Percentiles rank a stretch among this genome's conserved stretches.
phyloP scores from a whole-genome alignment of 106 monocot genomes.

The Dactylorhiza incarnata region DNA sequence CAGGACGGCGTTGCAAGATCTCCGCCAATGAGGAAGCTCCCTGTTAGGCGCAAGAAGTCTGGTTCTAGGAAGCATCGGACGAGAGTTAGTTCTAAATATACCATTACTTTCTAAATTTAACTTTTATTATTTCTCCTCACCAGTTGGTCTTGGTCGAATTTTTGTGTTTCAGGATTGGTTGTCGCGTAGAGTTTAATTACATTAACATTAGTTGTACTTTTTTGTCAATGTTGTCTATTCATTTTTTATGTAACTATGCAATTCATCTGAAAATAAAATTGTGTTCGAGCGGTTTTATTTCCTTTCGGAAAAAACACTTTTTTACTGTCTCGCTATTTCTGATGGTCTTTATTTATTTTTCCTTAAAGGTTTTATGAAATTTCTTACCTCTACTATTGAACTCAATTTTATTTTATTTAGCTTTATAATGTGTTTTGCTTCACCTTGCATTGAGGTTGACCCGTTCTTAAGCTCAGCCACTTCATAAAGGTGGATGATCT shows the following conservation, averaged over 20 bases:
- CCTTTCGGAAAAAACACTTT: neutral
- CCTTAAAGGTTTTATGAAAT: no score
- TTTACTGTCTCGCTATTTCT: no score
- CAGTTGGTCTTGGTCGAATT: neutral
- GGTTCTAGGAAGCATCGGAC: neutral
- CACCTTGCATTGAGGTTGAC: no score
- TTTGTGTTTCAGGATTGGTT: neutral
- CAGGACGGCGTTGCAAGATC: neutral
- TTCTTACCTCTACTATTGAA: no score
- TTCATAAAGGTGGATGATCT: no score
- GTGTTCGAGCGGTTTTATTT: neutral
- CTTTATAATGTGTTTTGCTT: no score
- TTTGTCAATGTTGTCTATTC: neutral
- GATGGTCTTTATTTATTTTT: no score
- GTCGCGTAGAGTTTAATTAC: no score
- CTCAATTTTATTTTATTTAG: no score
- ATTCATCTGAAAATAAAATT: conserved; percentile 3
- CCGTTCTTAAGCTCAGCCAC: no score
- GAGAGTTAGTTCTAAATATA: neutral
- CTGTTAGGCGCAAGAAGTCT: neutral
- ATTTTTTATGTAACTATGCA: conserved; percentile 7
- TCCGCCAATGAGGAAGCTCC: conserved; percentile 3
- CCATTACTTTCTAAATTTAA: no score
- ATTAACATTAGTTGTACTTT: neutral
- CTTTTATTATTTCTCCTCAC: neutral